Evolutionary conservation across 192 early-diverging fungal species (phyloP).

Genomic region (Podila clonocystis): DNA sequence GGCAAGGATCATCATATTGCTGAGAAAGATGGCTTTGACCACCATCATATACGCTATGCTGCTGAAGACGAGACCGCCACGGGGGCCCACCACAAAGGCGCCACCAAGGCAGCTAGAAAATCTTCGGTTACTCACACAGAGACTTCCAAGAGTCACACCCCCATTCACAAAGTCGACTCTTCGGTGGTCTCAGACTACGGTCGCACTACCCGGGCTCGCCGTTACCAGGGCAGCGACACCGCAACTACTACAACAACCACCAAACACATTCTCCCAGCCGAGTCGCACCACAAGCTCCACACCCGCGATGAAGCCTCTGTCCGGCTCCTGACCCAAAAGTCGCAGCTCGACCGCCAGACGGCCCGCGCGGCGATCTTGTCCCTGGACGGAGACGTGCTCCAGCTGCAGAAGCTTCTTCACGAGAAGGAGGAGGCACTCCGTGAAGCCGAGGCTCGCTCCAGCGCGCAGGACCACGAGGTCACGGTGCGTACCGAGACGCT

Average conservation of each 20-base stretch:
- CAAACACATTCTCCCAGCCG: too few relatives aligned
- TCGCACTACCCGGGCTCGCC: background rate
- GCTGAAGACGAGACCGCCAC: background rate
- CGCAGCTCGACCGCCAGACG: slow-evolving; percentile 9
- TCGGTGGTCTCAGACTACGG: background rate
- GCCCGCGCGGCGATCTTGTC: slow-evolving; percentile 4
- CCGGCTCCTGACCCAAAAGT: slow-evolving; percentile 1
- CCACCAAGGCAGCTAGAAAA: background rate
- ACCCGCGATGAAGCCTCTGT: background rate
- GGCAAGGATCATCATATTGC: slow-evolving; percentile 17
- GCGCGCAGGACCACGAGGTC: background rate
- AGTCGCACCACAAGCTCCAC: slow-evolving; percentile 1
- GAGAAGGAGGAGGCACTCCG: slow-evolving; percentile 3
- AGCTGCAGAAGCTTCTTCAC: slow-evolving; percentile 5
- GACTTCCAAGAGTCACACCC: background rate
- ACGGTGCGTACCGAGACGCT: background rate
- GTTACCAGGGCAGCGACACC: background rate
- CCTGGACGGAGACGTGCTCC: slow-evolving; percentile 6
- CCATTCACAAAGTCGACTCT: slow-evolving; percentile 2
- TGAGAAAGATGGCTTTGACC: slow-evolving; percentile 18
- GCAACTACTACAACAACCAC: background rate
- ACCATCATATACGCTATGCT: slow-evolving; percentile 19
- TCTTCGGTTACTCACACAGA: background rate
- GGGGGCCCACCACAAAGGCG: background rate
- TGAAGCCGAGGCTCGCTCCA: background rate